Percentiles rank a stretch among this genome's conserved stretches.
Evolutionary conservation across 176 grass and related monocot genomes (phyloP).

Genomic region (Aechmea fasciata): DNA sequence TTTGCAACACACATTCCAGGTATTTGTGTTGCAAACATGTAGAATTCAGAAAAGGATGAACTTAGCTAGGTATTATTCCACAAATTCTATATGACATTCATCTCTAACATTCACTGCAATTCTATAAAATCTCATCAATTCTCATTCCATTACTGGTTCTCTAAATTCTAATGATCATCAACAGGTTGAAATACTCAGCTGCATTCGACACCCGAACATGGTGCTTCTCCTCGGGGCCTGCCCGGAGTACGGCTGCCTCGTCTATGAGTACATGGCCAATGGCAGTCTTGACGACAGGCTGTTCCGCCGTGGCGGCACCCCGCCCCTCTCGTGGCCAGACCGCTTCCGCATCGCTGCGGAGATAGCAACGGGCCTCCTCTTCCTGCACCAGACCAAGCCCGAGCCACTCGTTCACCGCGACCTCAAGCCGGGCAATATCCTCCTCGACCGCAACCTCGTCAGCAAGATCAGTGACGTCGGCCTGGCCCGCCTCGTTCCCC

Average conservation of each 20-base stretch:
- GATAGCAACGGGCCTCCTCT: conserved; percentile 77
- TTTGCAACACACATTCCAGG: neutral
- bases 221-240: conserved; percentile 89
- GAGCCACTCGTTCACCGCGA: conserved; percentile 91
- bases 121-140: neutral
- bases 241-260: conserved; percentile 83
- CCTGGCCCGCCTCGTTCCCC: conserved; percentile 70
- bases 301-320: conserved; percentile 39
- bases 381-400: conserved; percentile 80
- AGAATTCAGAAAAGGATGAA: neutral
- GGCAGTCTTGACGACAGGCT: conserved; percentile 87
- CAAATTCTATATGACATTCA: neutral
- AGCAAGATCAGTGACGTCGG: conserved; percentile 96
- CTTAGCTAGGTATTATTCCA: neutral
- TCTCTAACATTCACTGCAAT: neutral
- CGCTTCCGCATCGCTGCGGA: conserved; percentile 78
- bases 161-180: neutral
- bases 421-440: conserved; percentile 86
- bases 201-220: conserved; percentile 93
- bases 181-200: conserved; percentile 76
- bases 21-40: neutral
- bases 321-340: conserved; percentile 60
- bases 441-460: conserved; percentile 80
- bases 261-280: conserved; percentile 91
- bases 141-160: conserved; percentile 1